These are phyloP conservation scores for Sphagnum tenellum DNA, from an alignment of 225 moss, liverwort and hornwort genomes.

Conservation along the genomic window DNA sequence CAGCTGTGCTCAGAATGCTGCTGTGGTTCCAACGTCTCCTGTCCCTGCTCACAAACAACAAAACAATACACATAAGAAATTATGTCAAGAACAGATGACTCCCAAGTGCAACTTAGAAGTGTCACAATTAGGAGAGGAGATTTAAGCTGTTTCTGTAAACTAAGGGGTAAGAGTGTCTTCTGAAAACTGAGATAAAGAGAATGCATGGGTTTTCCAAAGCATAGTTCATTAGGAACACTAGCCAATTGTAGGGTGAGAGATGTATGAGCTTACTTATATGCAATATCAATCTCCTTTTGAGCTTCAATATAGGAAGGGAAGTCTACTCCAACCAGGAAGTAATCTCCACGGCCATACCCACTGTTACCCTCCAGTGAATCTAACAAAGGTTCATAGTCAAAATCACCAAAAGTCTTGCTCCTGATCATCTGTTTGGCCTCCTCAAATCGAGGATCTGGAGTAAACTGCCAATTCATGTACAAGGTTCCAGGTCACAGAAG, in stretches of 20 bases:
- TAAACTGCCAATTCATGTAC: conserved; percentile 13
- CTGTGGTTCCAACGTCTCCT: conserved; percentile 27
- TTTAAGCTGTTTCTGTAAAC: too few species aligned
- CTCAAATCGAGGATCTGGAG: conserved; percentile 32
- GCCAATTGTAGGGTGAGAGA: too few species aligned
- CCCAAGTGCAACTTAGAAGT: too few species aligned
- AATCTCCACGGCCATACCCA: conserved; percentile 46
- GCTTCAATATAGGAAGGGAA: conserved; percentile 33
- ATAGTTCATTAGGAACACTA: too few species aligned
- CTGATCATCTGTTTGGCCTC: conserved; percentile 31
- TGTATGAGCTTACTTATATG: conserved; percentile 18
- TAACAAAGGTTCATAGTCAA: conserved; percentile 27
- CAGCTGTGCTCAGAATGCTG: conserved; percentile 54
- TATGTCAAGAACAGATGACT: too few species aligned
- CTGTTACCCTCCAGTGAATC: conserved; percentile 38
- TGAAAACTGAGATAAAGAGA: too few species aligned
- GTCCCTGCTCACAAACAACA: conserved; percentile 11
- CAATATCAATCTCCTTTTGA: conserved; percentile 30
- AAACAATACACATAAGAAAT: too few species aligned
- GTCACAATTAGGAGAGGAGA: too few species aligned
- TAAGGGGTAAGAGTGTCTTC: too few species aligned
- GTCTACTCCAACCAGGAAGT: conserved; percentile 42
- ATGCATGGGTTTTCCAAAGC: too few species aligned
- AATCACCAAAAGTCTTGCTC: conserved; percentile 25
- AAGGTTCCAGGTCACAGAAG: too few species aligned